phyloP scores from a whole-genome alignment of 1,284 basidiomycete genomes.

The Ganoderma lucidum region DNA sequence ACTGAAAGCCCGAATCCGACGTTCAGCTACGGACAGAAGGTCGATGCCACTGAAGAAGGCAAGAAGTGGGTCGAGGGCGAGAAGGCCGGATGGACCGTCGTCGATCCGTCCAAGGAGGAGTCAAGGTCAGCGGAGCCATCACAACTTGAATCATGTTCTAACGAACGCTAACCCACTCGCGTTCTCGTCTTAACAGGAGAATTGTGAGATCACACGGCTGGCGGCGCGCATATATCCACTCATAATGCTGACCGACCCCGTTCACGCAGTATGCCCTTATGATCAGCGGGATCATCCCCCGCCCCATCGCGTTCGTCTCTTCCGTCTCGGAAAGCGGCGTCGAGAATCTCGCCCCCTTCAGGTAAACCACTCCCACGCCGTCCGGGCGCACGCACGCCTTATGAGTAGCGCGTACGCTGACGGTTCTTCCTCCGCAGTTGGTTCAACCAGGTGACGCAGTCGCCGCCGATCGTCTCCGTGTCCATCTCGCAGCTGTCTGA shows the following conservation, averaged over 20 bases:
- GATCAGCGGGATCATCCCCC: conserved; percentile 73
- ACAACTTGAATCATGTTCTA: no score
- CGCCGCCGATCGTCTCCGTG: conserved; percentile 73
- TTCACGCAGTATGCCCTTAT: conserved; percentile 50
- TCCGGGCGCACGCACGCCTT: conserved; percentile 55
- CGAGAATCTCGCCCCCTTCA: conserved; percentile 55
- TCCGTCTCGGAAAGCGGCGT: conserved; percentile 62
- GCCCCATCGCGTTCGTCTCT: conserved; percentile 81
- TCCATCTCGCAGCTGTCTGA: conserved; percentile 55
- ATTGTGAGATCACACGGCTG: conserved; percentile 16
- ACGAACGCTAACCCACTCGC: neutral
- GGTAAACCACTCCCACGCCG: conserved; percentile 47
- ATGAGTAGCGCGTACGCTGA: no score
- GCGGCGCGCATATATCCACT: neutral
- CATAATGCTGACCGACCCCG: no score
- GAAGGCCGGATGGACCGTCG: conserved; percentile 60
- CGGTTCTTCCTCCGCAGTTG: conserved; percentile 47
- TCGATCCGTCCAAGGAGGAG: conserved; percentile 59
- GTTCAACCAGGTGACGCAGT: conserved; percentile 66
- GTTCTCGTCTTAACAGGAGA: conserved; percentile 18
- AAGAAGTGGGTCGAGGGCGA: conserved; percentile 59
- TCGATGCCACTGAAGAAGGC: conserved; percentile 57
- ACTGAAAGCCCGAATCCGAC: conserved; percentile 63
- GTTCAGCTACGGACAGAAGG: conserved; percentile 64
- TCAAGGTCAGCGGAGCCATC: conserved; percentile 47